Conservation (phyloP, 2,329 filamentous ascomycete species). For the Byssochlamys sp. region DNA sequence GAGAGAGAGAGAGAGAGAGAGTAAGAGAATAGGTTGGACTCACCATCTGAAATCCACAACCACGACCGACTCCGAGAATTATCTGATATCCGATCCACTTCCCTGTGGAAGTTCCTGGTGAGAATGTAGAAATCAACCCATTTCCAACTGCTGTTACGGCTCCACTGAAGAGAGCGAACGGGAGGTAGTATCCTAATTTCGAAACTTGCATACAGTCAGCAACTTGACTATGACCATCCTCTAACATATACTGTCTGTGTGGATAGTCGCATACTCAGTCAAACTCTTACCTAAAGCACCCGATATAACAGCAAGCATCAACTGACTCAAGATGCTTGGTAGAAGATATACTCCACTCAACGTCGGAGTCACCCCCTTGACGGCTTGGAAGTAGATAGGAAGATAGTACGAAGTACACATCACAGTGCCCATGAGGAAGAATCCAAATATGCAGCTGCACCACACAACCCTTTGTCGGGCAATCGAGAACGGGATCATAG, state of each 20-base stretch:
- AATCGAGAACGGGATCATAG: slow-evolving; percentile 32
- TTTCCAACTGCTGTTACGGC: slow-evolving; percentile 23
- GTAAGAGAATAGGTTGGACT: background rate
- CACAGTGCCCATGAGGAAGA: slow-evolving; percentile 25
- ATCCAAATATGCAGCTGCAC: slow-evolving; percentile 22
- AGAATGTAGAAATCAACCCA: slow-evolving; percentile 36
- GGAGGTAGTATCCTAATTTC: slow-evolving; percentile 26
- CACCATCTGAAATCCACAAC: slow-evolving; percentile 19
- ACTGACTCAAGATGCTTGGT: slow-evolving; percentile 29
- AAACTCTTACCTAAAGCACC: slow-evolving; percentile 20
- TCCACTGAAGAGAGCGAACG: slow-evolving; percentile 20
- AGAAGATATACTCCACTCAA: slow-evolving; percentile 31
- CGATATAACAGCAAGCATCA: slow-evolving; percentile 22
- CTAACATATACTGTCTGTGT: slow-evolving; percentile 8
- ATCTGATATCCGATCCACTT: slow-evolving; percentile 43
- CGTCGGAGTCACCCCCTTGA: slow-evolving; percentile 22
- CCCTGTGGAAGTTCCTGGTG: slow-evolving; percentile 23
- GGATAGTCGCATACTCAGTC: background rate
- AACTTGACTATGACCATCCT: background rate
- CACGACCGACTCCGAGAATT: slow-evolving; percentile 36
- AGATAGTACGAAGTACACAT: slow-evolving; percentile 35
- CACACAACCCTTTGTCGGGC: slow-evolving; percentile 29
- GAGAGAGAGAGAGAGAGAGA: background rate
- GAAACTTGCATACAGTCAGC: slow-evolving; percentile 10
- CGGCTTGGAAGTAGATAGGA: slow-evolving; percentile 42